Evolutionary conservation across 2,329 filamentous ascomycete genomes (phyloP), one percentile per base, ranked within the genome.

Genomic region (Hymenoscyphus albidus): DNA sequence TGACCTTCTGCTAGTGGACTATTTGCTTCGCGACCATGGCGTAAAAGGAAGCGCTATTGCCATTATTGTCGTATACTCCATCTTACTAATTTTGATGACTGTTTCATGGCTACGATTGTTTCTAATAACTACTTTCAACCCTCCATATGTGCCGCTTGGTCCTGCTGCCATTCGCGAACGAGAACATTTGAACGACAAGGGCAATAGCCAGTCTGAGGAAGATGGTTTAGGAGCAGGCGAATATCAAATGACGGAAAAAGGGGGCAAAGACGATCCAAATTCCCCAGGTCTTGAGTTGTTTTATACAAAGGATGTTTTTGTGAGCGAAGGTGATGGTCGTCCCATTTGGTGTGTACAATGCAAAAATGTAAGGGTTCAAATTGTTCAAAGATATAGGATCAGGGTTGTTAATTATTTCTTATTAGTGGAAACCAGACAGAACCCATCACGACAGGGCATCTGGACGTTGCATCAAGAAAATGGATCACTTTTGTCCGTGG

Each of bases 401-500:
- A 18, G 44, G 44, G 9, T 22, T 22, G 18, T 22, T 51, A 27
- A 51, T 51, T 51, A 10, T 27, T 13, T 27, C 22, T 51, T 10
- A 98, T 31, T 27, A 63, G 64, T 65, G 80, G 86, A 97, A 97
- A 76, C 88, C 90, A 0, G 94, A 97, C 73, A 84, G 93, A 3
- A 85, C 90, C 1, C 92, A 96, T 74, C 93, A 98, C 77, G 96
- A 90, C 73, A 88, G 88, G 61, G 91, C 96, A 73, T 80, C 86
- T 96, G 97, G 77, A 86, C 90, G 92, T 55, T 98, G 94, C 73
- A 90, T 96, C 27, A 80, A 84, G 51, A 95, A 95, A 73, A 95
- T 97, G 90, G 94, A 98, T 68, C 94, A 98, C 74, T 95, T 93
- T 72, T 99, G 95, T 73, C 95, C 94, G 0, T 98, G 88, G 86